Evolutionary conservation across 2,329 filamentous ascomycete genomes (phyloP).

Genomic region (Aspergillus persii): DNA sequence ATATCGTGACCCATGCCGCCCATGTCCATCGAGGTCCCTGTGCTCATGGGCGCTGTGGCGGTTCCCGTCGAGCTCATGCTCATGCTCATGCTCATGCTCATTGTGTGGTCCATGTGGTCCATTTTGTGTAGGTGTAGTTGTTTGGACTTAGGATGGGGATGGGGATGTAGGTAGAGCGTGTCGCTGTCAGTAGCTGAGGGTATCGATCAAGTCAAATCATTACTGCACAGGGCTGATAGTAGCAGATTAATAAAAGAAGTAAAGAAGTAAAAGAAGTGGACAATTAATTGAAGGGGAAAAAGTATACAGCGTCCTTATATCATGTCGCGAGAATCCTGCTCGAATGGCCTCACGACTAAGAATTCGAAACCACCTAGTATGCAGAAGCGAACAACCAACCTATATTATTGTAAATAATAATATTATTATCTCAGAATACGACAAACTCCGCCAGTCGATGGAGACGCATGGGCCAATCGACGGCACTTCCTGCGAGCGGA

Average conservation of each 20-base stretch:
- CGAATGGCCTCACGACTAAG: background rate
- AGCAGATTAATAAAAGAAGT: background rate
- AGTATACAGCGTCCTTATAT: background rate
- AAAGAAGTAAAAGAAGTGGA: background rate
- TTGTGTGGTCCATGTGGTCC: background rate
- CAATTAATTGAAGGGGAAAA: background rate
- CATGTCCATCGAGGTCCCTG: conserved; percentile 52
- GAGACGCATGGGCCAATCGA: background rate
- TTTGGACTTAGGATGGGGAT: background rate
- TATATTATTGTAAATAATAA: too few species aligned
- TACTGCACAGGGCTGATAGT: too few species aligned
- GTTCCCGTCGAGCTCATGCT: conserved; percentile 2
- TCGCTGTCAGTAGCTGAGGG: too few species aligned
- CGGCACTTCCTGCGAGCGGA: background rate
- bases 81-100: conserved; percentile 11
- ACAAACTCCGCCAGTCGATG: background rate
- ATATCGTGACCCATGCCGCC: conserved; percentile 34
- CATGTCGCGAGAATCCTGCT: background rate
- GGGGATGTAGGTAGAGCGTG: too few species aligned
- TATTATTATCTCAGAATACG: background rate
- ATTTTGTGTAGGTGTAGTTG: background rate
- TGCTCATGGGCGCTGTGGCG: conserved; percentile 7
- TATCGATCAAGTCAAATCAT: too few species aligned
- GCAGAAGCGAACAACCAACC: background rate
- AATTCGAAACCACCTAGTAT: background rate